Conservation (phyloP, 352 stramenopile genomes). For the Pythium oligandrum region DNA sequence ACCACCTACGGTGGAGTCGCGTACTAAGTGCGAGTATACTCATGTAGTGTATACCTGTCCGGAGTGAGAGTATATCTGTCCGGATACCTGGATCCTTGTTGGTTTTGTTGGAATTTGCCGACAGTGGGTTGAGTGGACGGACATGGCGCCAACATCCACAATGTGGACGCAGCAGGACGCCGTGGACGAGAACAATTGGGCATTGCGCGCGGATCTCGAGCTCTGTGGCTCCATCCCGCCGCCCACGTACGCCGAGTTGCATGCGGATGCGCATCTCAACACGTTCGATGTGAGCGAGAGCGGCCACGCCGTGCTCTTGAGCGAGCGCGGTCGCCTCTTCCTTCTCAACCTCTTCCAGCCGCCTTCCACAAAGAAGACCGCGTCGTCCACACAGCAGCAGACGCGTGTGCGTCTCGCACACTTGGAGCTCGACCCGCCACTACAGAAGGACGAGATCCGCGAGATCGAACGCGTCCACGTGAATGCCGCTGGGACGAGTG, state of each 20-base stretch:
- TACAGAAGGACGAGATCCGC: conserved; percentile 35
- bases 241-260: conserved; percentile 46
- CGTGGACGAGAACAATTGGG: conserved; percentile 38
- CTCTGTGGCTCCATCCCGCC: conserved; percentile 53
- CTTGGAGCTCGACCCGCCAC: conserved; percentile 53
- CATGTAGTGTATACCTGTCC: no score
- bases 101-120: no score
- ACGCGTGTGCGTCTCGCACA: conserved; percentile 29
- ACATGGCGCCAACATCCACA: no score
- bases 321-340: conserved; percentile 40
- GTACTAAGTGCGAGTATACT: no score
- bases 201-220: conserved; percentile 45
- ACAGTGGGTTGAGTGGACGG: no score
- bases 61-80: no score
- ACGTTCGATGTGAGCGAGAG: conserved; percentile 67
- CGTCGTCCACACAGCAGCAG: neutral
- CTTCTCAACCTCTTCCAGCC: conserved; percentile 51
- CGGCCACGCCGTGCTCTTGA: conserved; percentile 42
- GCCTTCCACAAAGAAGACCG: conserved; percentile 12
- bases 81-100: no score
- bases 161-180: neutral
- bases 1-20: neutral
- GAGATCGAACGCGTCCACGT: conserved; percentile 58
- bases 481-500: conserved; percentile 47
- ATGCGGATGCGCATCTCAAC: conserved; percentile 45